phyloP scores from a whole-genome alignment of 768 basidiomycete genomes.

The Pisolithus tinctorius region DNA sequence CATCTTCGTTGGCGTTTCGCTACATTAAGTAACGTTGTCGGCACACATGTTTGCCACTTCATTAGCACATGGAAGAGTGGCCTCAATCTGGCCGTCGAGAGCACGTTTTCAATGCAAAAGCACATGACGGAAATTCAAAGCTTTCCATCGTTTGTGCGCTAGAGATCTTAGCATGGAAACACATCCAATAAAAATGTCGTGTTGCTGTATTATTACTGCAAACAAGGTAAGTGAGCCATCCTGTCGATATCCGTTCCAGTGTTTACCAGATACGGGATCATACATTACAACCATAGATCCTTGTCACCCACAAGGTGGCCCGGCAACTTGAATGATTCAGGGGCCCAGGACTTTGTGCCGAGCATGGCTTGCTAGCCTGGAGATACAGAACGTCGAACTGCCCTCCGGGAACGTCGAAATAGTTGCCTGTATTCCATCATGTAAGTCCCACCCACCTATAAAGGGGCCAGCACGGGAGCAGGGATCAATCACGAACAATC shows the following conservation, averaged over 20 bases:
- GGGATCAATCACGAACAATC: slow-evolving; percentile 7
- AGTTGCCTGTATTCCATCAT: neutral
- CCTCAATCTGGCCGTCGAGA: no score
- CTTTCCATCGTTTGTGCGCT: no score
- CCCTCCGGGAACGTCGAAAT: no score
- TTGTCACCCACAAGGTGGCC: neutral
- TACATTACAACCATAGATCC: neutral
- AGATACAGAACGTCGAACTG: neutral
- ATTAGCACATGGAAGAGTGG: no score
- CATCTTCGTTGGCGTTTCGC: no score
- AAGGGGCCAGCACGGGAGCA: neutral
- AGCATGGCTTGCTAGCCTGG: slow-evolving; percentile 1
- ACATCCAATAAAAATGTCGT: neutral
- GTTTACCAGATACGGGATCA: neutral
- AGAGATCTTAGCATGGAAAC: neutral
- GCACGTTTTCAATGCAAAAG: no score
- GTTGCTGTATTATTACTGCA: neutral
- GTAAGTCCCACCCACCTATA: neutral
- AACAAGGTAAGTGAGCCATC: neutral
- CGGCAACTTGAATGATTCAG: neutral
- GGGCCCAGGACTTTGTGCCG: neutral
- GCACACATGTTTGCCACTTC: no score
- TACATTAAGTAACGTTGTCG: no score
- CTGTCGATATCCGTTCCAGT: neutral
- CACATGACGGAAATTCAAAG: no score